Conservation (phyloP, 441 rosid genomes). For the Sinapis alba region DNA sequence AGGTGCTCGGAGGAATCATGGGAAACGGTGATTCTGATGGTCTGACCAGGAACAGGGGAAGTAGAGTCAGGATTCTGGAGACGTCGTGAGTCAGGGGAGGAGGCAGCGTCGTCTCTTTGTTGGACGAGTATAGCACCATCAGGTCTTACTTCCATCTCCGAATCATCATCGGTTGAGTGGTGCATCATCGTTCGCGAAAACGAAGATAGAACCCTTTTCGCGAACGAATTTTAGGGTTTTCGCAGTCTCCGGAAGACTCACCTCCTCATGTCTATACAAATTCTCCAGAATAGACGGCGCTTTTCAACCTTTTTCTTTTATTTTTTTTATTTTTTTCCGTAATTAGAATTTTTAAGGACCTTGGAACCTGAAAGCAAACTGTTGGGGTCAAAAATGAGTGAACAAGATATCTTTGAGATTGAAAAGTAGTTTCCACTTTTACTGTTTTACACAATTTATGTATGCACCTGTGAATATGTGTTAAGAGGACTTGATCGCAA, state of each 20-base stretch:
- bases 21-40: constrained; percentile 49
- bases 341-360: neutral
- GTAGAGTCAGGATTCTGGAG: constrained; percentile 34
- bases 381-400: neutral
- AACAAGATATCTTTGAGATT: neutral
- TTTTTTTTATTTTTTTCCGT: neutral
- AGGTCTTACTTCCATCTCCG: constrained; percentile 54
- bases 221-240: constrained; percentile 32
- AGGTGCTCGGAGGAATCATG: constrained; percentile 55
- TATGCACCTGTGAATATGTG: too few species aligned
- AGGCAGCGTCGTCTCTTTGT: constrained; percentile 46
- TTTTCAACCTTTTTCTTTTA: neutral
- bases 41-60: constrained; percentile 28
- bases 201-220: neutral
- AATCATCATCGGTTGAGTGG: constrained; percentile 33
- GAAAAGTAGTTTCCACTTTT: neutral
- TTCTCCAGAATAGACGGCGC: neutral
- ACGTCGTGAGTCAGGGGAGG: constrained; percentile 16
- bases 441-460: too few species aligned
- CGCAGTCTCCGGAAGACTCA: neutral
- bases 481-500: too few species aligned
- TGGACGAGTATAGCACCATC: constrained; percentile 56
- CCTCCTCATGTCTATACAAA: constrained; percentile 17
- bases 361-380: neutral
- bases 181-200: constrained; percentile 34